Conservation (phyloP, 495 filamentous ascomycete genomes). For the Penicillium ochrochloron region DNA sequence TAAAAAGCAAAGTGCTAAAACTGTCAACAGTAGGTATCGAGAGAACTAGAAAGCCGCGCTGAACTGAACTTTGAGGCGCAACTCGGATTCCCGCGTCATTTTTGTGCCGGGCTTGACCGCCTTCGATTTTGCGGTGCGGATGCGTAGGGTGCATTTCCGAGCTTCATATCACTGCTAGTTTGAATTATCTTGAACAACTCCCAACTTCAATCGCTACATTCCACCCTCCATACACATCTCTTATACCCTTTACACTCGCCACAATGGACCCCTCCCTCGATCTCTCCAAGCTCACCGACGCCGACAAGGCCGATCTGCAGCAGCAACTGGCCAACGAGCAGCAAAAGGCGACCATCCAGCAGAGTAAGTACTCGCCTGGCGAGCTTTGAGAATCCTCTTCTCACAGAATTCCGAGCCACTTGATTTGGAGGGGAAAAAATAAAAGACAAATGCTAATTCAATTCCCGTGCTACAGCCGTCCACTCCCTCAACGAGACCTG, state of each 20-base stretch:
- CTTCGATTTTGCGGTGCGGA: conserved; percentile 33
- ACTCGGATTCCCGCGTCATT: conserved; percentile 27
- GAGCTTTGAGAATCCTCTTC: not conserved
- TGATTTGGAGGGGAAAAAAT: not conserved
- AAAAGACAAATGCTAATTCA: not conserved
- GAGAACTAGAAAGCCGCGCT: not conserved
- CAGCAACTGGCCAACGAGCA: conserved; percentile 78
- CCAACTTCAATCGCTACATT: not conserved
- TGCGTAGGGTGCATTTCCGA: conserved; percentile 1
- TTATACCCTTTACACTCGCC: not conserved
- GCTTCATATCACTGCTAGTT: not conserved
- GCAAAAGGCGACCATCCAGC: conserved; percentile 80
- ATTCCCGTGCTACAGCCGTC: conserved; percentile 56
- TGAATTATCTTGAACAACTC: conserved; percentile 7
- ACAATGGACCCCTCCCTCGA: conserved; percentile 56
- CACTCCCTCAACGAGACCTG: conserved; percentile 87
- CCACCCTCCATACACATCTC: not conserved
- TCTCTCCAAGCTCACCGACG: conserved; percentile 73
- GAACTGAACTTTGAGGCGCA: not conserved
- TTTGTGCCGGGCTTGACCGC: conserved; percentile 42
- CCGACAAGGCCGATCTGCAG: conserved; percentile 85
- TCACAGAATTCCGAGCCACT: not conserved
- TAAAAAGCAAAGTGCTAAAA: conserved; percentile 8
- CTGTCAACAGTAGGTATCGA: not conserved
- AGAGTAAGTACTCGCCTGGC: conserved; percentile 58